A percentile compares a stretch with the other conserved stretches of the same genome.
These are phyloP conservation scores for Catunica adiposa DNA, from an alignment of 2,329 filamentous ascomycete species.

Conservation along the genomic window DNA sequence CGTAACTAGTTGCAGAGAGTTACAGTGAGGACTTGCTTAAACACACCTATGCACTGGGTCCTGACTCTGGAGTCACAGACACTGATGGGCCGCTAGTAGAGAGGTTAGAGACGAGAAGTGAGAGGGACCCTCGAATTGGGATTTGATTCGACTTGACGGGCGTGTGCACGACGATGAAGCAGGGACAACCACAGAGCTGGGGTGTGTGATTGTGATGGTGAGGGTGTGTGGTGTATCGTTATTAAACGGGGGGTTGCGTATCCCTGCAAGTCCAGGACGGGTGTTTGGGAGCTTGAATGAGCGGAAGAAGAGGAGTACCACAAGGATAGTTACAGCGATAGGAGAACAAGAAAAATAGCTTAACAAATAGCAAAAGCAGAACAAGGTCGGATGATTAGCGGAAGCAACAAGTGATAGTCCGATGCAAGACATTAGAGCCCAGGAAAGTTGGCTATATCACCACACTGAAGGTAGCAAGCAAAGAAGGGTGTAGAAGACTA, in stretches of 20 bases:
- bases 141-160: neutral
- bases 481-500: too few species aligned
- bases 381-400: too few species aligned
- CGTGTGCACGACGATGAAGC: constrained; percentile 3
- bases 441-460: too few species aligned
- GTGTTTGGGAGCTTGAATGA: neutral
- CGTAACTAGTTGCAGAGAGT: neutral
- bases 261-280: neutral
- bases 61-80: neutral
- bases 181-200: neutral
- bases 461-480: too few species aligned
- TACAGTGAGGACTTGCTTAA: neutral
- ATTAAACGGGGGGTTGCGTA: neutral
- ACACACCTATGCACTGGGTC: neutral
- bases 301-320: neutral
- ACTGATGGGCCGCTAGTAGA: neutral
- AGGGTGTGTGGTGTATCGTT: neutral
- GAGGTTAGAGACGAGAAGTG: neutral
- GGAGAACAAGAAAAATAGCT: too few species aligned
- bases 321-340: neutral
- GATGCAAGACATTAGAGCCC: too few species aligned
- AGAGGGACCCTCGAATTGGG: neutral
- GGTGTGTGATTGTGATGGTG: neutral
- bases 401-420: too few species aligned
- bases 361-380: too few species aligned